Evolutionary conservation across 2,329 filamentous ascomycete species (phyloP).

Genomic region (Paecilomyces niveus): DNA sequence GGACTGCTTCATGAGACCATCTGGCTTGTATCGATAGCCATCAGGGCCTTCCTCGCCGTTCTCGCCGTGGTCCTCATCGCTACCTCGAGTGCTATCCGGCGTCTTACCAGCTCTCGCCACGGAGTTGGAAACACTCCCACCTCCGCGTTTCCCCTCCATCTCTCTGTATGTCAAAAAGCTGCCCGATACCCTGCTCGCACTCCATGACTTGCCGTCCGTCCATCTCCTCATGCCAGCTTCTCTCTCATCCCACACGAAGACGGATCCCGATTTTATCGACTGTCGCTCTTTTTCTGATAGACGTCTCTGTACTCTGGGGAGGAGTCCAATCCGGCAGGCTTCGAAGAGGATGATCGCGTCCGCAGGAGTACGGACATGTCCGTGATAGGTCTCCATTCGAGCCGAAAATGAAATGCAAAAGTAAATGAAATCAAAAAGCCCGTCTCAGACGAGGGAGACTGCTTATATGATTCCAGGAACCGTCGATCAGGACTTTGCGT

Average conservation of each 20-base stretch:
- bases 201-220: constrained; percentile 99
- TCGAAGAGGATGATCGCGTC: constrained; percentile 99
- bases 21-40: constrained; percentile 89
- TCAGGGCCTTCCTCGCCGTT: constrained; percentile 68
- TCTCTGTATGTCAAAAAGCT: constrained; percentile 97
- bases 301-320: constrained; percentile 86
- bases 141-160: constrained; percentile 96
- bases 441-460: neutral
- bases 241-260: constrained; percentile 99
- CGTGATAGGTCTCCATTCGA: constrained; percentile 91
- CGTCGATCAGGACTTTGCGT: neutral
- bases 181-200: constrained; percentile 90
- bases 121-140: constrained; percentile 39
- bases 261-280: constrained; percentile 90
- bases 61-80: constrained; percentile 71
- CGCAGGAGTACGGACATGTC: constrained; percentile 86
- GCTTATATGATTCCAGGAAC: neutral
- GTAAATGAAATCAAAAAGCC: neutral
- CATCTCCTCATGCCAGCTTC: constrained; percentile 97
- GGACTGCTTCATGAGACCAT: constrained; percentile 98
- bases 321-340: constrained; percentile 79
- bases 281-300: constrained; percentile 96
- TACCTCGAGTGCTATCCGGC: constrained; percentile 71
- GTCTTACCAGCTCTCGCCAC: constrained; percentile 65
- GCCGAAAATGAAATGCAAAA: constrained; percentile 1